Evolutionary conservation across 2,329 filamentous ascomycete genomes (phyloP).

Genomic region (Colletotrichum higginsianum): DNA sequence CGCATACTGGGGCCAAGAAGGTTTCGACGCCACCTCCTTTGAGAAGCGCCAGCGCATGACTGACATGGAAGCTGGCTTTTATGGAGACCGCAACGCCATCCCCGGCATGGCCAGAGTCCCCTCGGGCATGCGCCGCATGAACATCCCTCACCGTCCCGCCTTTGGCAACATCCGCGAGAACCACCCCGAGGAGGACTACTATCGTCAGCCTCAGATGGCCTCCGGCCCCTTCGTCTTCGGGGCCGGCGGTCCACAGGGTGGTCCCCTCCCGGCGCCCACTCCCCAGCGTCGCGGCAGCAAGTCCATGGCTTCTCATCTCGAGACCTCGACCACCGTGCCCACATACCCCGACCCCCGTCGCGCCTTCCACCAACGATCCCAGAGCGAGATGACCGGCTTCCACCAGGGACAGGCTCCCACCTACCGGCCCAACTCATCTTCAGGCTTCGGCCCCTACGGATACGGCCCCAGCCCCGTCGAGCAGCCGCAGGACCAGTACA

Average conservation of each 20-base stretch:
- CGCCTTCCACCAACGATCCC: slow-evolving; percentile 49
- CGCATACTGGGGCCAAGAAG: slow-evolving; percentile 42
- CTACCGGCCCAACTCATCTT: slow-evolving; percentile 43
- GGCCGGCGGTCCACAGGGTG: slow-evolving; percentile 36
- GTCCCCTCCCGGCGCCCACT: slow-evolving; percentile 45
- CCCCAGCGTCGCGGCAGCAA: slow-evolving; percentile 45
- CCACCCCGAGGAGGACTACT: slow-evolving; percentile 49
- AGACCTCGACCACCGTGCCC: slow-evolving; percentile 39
- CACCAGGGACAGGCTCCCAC: slow-evolving; percentile 39
- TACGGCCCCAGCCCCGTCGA: slow-evolving; percentile 39
- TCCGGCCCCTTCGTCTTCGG: slow-evolving; percentile 41
- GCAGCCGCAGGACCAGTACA: slow-evolving; percentile 41
- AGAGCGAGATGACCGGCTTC: slow-evolving; percentile 47
- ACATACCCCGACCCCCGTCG: slow-evolving; percentile 45
- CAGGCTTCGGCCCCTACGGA: slow-evolving; percentile 38
- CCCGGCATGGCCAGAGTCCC: slow-evolving; percentile 41
- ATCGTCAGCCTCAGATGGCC: slow-evolving; percentile 41
- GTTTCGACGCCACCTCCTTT: slow-evolving; percentile 42
- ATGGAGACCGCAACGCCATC: slow-evolving; percentile 45
- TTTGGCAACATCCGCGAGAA: slow-evolving; percentile 54
- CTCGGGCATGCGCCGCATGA: slow-evolving; percentile 44
- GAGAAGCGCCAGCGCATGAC: slow-evolving; percentile 50
- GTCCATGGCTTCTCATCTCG: slow-evolving; percentile 44
- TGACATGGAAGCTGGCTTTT: slow-evolving; percentile 43
- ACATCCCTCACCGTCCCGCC: slow-evolving; percentile 42